Evolutionary conservation across 2,329 filamentous ascomycete genomes (phyloP).

Genomic region (Phaeosphaeria sp.): DNA sequence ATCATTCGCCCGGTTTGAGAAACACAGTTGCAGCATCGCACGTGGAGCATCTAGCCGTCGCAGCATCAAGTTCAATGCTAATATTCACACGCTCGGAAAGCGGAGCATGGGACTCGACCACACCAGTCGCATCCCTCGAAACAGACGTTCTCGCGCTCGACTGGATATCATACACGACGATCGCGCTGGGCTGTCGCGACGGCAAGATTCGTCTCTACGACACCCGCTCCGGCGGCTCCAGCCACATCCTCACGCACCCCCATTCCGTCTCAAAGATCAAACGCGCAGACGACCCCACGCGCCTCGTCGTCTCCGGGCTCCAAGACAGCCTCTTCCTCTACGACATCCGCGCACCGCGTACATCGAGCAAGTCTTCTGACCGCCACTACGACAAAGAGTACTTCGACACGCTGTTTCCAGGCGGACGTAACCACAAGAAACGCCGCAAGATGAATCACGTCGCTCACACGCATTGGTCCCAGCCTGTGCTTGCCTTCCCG

Average conservation of each 20-base stretch:
- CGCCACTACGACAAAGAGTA: constrained; percentile 24
- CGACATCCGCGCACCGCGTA: constrained; percentile 35
- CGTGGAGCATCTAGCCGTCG: constrained; percentile 42
- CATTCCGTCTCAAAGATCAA: constrained; percentile 29
- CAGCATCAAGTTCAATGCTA: constrained; percentile 32
- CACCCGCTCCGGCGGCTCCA: constrained; percentile 30
- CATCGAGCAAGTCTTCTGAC: constrained; percentile 2
- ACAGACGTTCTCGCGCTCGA: constrained; percentile 42
- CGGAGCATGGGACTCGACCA: constrained; percentile 29
- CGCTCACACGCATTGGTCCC: constrained; percentile 21
- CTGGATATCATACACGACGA: constrained; percentile 40
- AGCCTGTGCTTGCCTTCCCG: constrained; percentile 36
- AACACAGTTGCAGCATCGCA: constrained; percentile 26
- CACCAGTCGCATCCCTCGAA: constrained; percentile 7
- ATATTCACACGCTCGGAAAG: constrained; percentile 28
- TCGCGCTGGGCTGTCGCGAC: constrained; percentile 43
- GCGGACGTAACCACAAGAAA: constrained; percentile 14
- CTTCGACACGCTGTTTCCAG: constrained; percentile 17
- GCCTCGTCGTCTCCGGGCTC: constrained; percentile 37
- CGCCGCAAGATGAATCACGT: constrained; percentile 16
- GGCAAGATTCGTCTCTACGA: constrained; percentile 45
- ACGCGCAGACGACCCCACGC: constrained; percentile 32
- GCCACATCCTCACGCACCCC: constrained; percentile 35
- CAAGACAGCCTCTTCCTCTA: constrained; percentile 38
- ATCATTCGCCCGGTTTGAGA: constrained; percentile 9